phyloP scores from a whole-genome alignment of 2,329 filamentous ascomycete genomes.

The Colletotrichum paranaense region DNA sequence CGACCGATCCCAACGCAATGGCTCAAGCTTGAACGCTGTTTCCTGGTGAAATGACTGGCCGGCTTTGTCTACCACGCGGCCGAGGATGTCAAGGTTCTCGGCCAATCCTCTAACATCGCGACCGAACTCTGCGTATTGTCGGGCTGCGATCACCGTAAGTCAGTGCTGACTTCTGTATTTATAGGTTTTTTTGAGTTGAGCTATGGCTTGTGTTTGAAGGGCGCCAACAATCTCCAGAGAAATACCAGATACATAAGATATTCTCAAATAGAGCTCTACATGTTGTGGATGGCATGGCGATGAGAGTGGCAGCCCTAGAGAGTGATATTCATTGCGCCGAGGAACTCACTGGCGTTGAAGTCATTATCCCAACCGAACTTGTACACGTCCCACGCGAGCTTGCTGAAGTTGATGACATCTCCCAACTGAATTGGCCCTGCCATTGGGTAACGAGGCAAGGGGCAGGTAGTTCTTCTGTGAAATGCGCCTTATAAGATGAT shows the following conservation, averaged over 20 bases:
- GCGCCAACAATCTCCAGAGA: not conserved
- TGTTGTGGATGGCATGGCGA: not conserved
- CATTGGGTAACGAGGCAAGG: conserved; percentile 16
- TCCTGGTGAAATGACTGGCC: conserved; percentile 41
- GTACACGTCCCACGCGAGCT: conserved; percentile 47
- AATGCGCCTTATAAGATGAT: conserved; percentile 16
- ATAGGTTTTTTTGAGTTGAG: not conserved
- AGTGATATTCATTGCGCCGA: not conserved
- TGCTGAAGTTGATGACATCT: conserved; percentile 46
- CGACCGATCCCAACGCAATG: conserved; percentile 37
- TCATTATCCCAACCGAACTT: conserved; percentile 46
- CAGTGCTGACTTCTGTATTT: not conserved
- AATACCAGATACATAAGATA: not conserved
- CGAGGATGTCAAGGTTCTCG: conserved; percentile 45
- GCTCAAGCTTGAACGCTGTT: conserved; percentile 34
- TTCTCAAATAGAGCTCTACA: not conserved
- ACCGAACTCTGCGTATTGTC: conserved; percentile 47
- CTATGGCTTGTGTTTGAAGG: not conserved
- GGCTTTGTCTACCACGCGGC: conserved; percentile 42
- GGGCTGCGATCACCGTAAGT: conserved; percentile 37
- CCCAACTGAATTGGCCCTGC: conserved; percentile 41
- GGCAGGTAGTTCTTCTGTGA: not conserved
- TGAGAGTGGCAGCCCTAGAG: not conserved
- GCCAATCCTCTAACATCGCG: conserved; percentile 45
- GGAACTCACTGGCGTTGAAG: conserved; percentile 46